Percentiles rank a stretch among this genome's conserved stretches.
Evolutionary conservation across 2,329 filamentous ascomycete species (phyloP).

Genomic region (Hortaea werneckii): DNA sequence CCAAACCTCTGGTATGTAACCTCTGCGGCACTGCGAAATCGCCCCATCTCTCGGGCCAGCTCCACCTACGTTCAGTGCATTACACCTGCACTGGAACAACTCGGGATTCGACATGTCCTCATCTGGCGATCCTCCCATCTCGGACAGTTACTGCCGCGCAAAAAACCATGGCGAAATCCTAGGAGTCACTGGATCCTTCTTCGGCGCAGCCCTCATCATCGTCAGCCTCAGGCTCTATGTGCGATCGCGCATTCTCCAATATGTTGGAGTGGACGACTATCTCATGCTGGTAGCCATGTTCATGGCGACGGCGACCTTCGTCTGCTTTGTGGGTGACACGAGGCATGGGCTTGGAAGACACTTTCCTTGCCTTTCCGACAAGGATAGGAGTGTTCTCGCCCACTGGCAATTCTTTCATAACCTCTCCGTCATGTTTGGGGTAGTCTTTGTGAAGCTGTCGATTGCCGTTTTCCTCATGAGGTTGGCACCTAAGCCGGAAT

Average conservation of each 20-base stretch:
- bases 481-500: conserved; percentile 29
- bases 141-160: conserved; percentile 14
- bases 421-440: conserved; percentile 37
- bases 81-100: too few species aligned
- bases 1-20: too few species aligned
- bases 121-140: background rate
- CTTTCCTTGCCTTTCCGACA: conserved; percentile 13
- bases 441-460: conserved; percentile 39
- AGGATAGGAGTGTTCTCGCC: conserved; percentile 27
- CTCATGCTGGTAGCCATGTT: conserved; percentile 35
- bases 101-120: too few species aligned
- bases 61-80: too few species aligned
- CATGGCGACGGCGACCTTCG: conserved; percentile 21
- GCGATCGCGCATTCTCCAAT: conserved; percentile 36
- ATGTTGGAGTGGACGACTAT: conserved; percentile 41
- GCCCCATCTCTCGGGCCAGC: too few species aligned
- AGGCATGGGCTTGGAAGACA: conserved; percentile 41
- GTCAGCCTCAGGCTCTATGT: conserved; percentile 24
- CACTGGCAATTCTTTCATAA: conserved; percentile 39
- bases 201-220: conserved; percentile 10
- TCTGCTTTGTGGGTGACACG: conserved; percentile 36
- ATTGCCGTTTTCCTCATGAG: conserved; percentile 38
- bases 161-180: conserved; percentile 15
- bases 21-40: too few species aligned
- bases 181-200: conserved; percentile 14